A percentile compares a stretch with the other conserved stretches of the same genome.
phyloP scores from a whole-genome alignment of 202 grass and related monocot genomes.

The Elaeis oleifera region DNA sequence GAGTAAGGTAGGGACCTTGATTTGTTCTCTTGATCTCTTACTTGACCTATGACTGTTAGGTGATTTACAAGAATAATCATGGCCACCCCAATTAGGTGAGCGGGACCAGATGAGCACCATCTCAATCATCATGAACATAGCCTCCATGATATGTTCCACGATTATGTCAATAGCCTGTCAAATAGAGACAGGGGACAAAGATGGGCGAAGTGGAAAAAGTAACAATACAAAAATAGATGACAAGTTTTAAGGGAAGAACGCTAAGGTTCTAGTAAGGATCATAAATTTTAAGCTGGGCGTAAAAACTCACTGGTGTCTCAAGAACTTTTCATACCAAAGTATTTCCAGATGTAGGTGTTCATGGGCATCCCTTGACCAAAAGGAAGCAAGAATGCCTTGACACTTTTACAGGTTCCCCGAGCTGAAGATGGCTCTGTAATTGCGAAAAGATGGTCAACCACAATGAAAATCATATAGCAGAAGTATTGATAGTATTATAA shows the following conservation, averaged over 20 bases:
- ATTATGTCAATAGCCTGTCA: slow-evolving; percentile 33
- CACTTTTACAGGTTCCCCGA: too few relatives aligned
- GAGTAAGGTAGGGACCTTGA: slow-evolving; percentile 39
- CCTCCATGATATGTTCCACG: slow-evolving; percentile 44
- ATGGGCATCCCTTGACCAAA: too few relatives aligned
- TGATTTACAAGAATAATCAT: slow-evolving; percentile 40
- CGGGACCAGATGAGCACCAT: slow-evolving; percentile 36
- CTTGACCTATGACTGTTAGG: slow-evolving; percentile 32
- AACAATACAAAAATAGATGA: not conserved
- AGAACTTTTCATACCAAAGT: too few relatives aligned
- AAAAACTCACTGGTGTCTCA: too few relatives aligned
- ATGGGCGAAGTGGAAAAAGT: not conserved
- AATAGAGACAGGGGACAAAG: not conserved
- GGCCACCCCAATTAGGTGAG: slow-evolving; percentile 22
- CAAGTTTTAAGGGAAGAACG: not conserved
- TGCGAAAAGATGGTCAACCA: too few relatives aligned
- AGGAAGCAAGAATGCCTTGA: too few relatives aligned
- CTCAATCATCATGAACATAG: slow-evolving; percentile 46
- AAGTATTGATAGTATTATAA: too few relatives aligned
- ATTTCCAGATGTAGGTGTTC: too few relatives aligned
- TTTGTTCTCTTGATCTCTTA: slow-evolving; percentile 28
- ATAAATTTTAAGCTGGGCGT: too few relatives aligned
- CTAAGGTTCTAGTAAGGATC: not conserved
- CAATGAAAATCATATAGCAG: too few relatives aligned
- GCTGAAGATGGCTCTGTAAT: too few relatives aligned